These are phyloP conservation scores for Aspergillus cavernicola DNA, from an alignment of 495 filamentous ascomycete species.

Conservation along the genomic window DNA sequence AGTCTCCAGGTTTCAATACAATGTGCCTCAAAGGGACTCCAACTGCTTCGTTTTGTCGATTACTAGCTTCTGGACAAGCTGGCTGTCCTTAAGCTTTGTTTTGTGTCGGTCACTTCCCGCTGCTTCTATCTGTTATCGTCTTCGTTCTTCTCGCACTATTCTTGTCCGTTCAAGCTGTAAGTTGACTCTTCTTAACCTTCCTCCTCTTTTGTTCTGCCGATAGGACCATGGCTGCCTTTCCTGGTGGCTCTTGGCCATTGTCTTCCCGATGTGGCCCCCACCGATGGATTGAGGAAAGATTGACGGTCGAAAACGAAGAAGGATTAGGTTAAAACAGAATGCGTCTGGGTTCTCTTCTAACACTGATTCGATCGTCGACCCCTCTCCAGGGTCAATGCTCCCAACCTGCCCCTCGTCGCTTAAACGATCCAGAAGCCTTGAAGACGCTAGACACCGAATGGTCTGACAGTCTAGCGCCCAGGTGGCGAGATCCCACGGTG, in stretches of 20 bases:
- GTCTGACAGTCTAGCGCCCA: conserved; percentile 12
- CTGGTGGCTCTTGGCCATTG: not conserved
- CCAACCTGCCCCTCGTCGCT: conserved; percentile 10
- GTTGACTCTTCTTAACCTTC: too few relatives aligned
- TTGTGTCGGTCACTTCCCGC: too few relatives aligned
- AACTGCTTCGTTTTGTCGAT: not conserved
- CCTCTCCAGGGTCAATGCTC: not conserved
- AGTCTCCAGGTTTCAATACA: too few relatives aligned
- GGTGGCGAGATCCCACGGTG: not conserved
- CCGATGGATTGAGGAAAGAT: too few relatives aligned
- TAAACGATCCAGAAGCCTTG: not conserved
- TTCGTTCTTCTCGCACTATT: too few relatives aligned
- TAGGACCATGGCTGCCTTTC: not conserved
- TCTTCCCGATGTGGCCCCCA: too few relatives aligned
- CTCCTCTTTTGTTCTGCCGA: too few relatives aligned
- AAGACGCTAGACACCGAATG: conserved; percentile 6
- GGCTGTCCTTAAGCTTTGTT: too few relatives aligned
- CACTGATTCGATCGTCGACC: not conserved
- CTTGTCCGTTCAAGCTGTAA: too few relatives aligned
- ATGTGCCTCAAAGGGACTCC: too few relatives aligned
- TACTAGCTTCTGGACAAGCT: too few relatives aligned
- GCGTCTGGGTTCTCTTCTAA: not conserved
- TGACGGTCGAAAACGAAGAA: not conserved
- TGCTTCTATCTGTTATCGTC: too few relatives aligned
- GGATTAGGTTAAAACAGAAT: not conserved